Base-by-base conservation (phyloP, 2,329 filamentous ascomycete genomes). In the Botryosphaeria dothidea region DNA sequence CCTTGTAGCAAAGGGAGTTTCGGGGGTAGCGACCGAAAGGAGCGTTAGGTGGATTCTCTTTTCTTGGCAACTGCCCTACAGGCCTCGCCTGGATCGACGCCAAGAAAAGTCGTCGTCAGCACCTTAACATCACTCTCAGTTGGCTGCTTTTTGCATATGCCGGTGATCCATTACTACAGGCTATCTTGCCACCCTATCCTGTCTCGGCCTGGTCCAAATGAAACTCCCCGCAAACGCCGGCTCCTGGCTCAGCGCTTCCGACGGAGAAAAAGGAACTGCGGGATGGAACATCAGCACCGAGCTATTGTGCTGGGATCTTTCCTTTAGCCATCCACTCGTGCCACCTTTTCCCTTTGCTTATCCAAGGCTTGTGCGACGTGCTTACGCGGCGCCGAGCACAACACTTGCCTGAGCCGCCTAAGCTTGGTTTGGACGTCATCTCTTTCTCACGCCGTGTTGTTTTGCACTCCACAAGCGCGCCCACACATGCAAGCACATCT, bases 21-120 rank as follows among this genome's bases (percentile, higher is more conserved):
- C 56, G 56, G 56, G 23, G n/a, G 11, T 17, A 11, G 15, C 43
- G n/a, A 36, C 56, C 41, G 38, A 31, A 60, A 46, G 25, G 27
- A 17, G 56, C 56, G 9, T 17, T 60, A 46, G 54, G 38, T 11
- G 38, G 38, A 15, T 45, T 38, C 23, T 36, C 23, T 11, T 6
- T 6, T 34, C 54, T 58, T 58, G 54, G 54, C 54, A 58, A 21
- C 54, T 58, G 23, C 38, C 54, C 23, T 58, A 29, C 38, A 17
- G 36, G 38, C 36, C 41, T 23, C 15, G 13, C 38, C 41, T 11
- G 41, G 56, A 60, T 60, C 41, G n/a, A 23, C 41, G 56, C 56
- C 56, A 60, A 60, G 56, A 21, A 60, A 60, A 60, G 56, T 60
- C 38, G 56, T 60, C 56, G 56, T 60, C 56, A 60, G 56, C 56